phyloP scores from a whole-genome alignment of 2,329 filamentous ascomycete species.

The Xylariaceae sp. region DNA sequence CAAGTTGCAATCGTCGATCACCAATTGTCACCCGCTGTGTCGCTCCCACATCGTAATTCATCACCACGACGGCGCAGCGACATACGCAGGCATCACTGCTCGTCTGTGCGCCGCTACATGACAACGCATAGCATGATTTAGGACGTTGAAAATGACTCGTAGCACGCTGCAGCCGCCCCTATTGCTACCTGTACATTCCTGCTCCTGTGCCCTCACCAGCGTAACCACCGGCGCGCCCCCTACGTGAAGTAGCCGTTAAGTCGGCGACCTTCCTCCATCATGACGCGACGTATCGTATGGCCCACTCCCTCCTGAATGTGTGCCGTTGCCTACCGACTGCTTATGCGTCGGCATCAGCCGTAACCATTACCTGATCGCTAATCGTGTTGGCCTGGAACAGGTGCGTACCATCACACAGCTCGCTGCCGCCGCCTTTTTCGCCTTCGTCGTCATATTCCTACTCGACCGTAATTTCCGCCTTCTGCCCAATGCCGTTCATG shows the following conservation, averaged over 20 bases:
- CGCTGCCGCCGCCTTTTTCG: conserved; percentile 58
- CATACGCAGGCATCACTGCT: too few relatives aligned
- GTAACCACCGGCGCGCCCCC: too few relatives aligned
- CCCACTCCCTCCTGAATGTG: background rate
- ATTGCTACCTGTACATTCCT: conserved; percentile 17
- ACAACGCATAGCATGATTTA: conserved; percentile 13
- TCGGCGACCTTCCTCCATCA: conserved; percentile 17
- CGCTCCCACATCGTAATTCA: too few relatives aligned
- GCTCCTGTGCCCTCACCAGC: too few relatives aligned
- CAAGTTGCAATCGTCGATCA: too few relatives aligned
- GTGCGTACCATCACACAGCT: conserved; percentile 73
- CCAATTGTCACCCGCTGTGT: too few relatives aligned
- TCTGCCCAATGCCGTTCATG: conserved; percentile 79
- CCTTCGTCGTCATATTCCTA: conserved; percentile 70
- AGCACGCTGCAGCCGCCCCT: conserved; percentile 16
- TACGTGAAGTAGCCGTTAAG: conserved; percentile 8
- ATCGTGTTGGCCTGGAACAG: conserved; percentile 29
- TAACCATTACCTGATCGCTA: background rate
- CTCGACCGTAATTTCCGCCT: conserved; percentile 87
- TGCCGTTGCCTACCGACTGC: conserved; percentile 9
- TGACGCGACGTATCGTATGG: conserved; percentile 34
- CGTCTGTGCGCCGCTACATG: background rate
- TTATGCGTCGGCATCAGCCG: background rate
- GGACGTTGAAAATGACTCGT: conserved; percentile 27
- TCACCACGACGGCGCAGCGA: too few relatives aligned